Base-by-base conservation (phyloP, 257 asterid species). In the Solanum tarapatanum region DNA sequence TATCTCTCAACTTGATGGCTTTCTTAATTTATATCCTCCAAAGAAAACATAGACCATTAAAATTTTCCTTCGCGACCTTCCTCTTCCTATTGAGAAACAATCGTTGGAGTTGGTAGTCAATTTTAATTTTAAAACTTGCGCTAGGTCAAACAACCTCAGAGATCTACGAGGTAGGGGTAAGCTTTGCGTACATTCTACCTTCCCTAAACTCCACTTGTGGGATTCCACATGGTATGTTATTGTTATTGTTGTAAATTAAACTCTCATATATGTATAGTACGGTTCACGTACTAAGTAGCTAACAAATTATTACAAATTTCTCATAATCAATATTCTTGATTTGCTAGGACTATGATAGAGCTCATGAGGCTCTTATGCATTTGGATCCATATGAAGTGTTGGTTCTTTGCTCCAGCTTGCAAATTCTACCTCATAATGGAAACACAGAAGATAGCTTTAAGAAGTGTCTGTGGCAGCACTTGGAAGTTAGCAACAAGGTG, bases 331-430 rank as follows among this genome's bases (percentile, higher is more conserved):
- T 9, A 24, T 1, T 28, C 41, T 80, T 45, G 43, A 35, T 73
- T 83, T 8, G 37, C 55, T 88, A 97, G 99, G 99, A 97, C 82
- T 97, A 97, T 58, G 97, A 94, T 92, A 91, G 99, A 93, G 91
- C 95, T 88, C 98, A 99, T 0, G 92, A 91, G 51, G 89, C 91
- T 85, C 91, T 94, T 23, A 86, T 82, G 77, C 58, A 68, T 68
- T 84, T 95, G 89, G 84, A 92, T 84, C 93, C 93, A 6, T 93
- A 89, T 41, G 91, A 94, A 87, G 95, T 92, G 14, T 89, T 94
- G 89, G 95, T 97, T 83, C 94, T 97, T 32, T 93, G 97, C 88
- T 92, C 96, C 83, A 90, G 89, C 43, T 83, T 97, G 93, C 94
- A 90, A 85, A 89, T 97, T 85, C 43, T 97, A 90, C 91, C 89